phyloP scores from a whole-genome alignment of 306 rosid genomes.

The Prunus mongolica region DNA sequence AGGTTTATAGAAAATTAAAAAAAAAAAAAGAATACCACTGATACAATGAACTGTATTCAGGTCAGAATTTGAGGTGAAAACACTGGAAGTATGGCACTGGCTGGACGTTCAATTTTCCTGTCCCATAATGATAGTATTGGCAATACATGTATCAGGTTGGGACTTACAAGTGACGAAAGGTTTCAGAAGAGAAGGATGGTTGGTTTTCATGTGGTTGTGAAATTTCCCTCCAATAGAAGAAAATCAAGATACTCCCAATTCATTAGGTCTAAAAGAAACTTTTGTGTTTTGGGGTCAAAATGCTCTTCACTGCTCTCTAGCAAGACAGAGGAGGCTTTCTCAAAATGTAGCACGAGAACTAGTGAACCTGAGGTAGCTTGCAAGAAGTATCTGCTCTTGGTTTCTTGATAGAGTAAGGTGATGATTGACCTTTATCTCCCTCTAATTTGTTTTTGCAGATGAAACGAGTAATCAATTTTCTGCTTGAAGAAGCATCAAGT shows the following conservation, averaged over 20 bases:
- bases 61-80: conserved; percentile 24
- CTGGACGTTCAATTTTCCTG: conserved; percentile 37
- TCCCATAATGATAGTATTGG: conserved; percentile 25
- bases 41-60: conserved; percentile 17
- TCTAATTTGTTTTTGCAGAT: conserved; percentile 22
- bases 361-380: conserved; percentile 41
- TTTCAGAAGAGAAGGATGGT: conserved; percentile 38
- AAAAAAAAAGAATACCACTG: not conserved
- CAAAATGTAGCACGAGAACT: conserved; percentile 13
- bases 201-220: conserved; percentile 31
- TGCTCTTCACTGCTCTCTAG: conserved; percentile 21
- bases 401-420: conserved; percentile 4
- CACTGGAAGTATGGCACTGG: conserved; percentile 26
- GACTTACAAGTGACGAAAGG: conserved; percentile 25
- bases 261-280: conserved; percentile 26
- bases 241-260: conserved; percentile 32
- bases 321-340: conserved; percentile 27
- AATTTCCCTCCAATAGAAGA: conserved; percentile 31
- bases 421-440: not conserved
- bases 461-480: conserved; percentile 22
- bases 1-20: too few species aligned
- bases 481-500: conserved; percentile 24
- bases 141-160: conserved; percentile 28
- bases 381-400: not conserved
- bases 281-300: conserved; percentile 28